Percentiles rank a stretch among this genome's conserved stretches.
Conservation (phyloP, 2,329 filamentous ascomycete species). For the Monosporascus cannonballus region DNA sequence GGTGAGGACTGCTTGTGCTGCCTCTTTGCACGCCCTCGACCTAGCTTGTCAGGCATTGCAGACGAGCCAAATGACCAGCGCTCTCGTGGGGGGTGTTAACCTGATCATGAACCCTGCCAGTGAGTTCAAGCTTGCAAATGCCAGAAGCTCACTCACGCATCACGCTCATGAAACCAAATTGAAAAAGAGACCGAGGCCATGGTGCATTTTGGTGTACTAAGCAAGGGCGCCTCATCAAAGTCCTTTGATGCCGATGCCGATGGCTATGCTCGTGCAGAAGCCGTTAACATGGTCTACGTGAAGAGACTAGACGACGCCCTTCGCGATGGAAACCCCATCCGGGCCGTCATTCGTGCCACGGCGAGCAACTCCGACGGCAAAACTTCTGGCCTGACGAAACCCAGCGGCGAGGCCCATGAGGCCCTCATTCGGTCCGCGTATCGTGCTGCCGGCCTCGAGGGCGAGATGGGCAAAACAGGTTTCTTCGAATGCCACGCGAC, state of each 20-base stretch:
- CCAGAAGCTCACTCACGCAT: slow-evolving; percentile 4
- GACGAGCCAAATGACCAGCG: slow-evolving; percentile 6
- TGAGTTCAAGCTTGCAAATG: not conserved
- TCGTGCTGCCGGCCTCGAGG: slow-evolving; percentile 7
- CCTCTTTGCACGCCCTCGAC: slow-evolving; percentile 12
- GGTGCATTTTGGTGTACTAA: slow-evolving; percentile 28
- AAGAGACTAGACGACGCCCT: slow-evolving; percentile 42
- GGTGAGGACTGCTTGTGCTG: slow-evolving; percentile 18
- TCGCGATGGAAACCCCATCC: slow-evolving; percentile 37
- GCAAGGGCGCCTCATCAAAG: slow-evolving; percentile 20
- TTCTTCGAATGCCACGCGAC: slow-evolving; percentile 24
- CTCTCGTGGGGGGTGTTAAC: not conserved
- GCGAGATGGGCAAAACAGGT: slow-evolving; percentile 9
- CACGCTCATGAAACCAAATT: slow-evolving; percentile 17
- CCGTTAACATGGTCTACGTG: slow-evolving; percentile 35
- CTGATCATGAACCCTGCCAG: slow-evolving; percentile 1
- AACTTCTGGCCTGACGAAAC: slow-evolving; percentile 16
- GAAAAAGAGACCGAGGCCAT: slow-evolving; percentile 27
- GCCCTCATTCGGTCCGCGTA: slow-evolving; percentile 13
- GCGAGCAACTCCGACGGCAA: slow-evolving; percentile 37
- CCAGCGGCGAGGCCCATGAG: slow-evolving; percentile 15
- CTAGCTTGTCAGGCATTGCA: slow-evolving; percentile 11
- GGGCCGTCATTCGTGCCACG: slow-evolving; percentile 32
- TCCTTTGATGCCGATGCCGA: slow-evolving; percentile 38
- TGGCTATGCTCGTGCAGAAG: slow-evolving; percentile 47